Base-by-base conservation (phyloP, 2,329 filamentous ascomycete species). In the Mycosphaerella arachidis region DNA sequence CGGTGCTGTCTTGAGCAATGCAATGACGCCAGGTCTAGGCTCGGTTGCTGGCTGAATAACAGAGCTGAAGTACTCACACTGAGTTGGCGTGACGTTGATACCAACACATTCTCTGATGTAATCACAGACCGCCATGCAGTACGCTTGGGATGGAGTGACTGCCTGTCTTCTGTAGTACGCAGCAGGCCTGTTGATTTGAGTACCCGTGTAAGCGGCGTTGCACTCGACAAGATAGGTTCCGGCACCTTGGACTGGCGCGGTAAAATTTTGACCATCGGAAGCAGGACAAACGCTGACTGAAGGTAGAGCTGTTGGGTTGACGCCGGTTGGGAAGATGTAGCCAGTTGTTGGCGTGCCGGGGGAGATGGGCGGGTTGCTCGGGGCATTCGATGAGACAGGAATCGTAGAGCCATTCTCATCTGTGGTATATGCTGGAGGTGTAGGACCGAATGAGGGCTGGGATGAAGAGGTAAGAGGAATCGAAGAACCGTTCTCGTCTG, bases 61-160 rank as follows among this genome's bases (percentile, higher is more conserved):
- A 30, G 29, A 35, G 27, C 37, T 54, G 40, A 59, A 48, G 57
- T 59, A 59, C 13, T 54, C 37, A 37, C 57, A 59, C 18, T 24
- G 24, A 1, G 35, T 54, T 12, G 57, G 57, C n/a, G 51, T 46
- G 50, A 59, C 29, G 30, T 53, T 59, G 51, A 59, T 30, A 9
- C 35, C 57, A 9, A 48, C 37, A 27, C 57, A 59, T 8, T n/a
- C 51, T 1, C 35, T 30, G 13, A 55, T 40, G 30, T n/a, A n/a
- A 12, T 59, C 20, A 35, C 57, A 59, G 20, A 50, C 24, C n/a
- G 50, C 57, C 57, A 59, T 53, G 31, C 57, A 59, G n/a, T 30
- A 55, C 16, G 51, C 57, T 27, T 24, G 29, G 12, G 33, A 29
- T 8, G 46, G 51, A 10, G 57, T 30, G n/a, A 18, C 12, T 18